phyloP scores from a whole-genome alignment of 2,329 filamentous ascomycete species.

The Colletotrichum tamarilloi region DNA sequence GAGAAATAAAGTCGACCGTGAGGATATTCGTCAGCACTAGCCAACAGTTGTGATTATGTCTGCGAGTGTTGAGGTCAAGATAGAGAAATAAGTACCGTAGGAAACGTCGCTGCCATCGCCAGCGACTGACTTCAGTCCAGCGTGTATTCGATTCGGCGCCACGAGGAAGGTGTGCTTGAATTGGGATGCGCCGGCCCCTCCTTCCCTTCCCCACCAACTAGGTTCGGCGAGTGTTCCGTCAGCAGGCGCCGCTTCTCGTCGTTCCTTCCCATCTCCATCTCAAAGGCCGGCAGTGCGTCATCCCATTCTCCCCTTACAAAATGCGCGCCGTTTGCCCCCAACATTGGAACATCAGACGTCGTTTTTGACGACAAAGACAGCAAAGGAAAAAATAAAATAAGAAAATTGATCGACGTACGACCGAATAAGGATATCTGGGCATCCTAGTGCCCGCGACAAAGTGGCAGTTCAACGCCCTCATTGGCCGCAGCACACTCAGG shows the following conservation, averaged over 20 bases:
- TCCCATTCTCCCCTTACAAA: conserved; percentile 1
- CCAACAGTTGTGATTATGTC: not conserved
- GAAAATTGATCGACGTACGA: not conserved
- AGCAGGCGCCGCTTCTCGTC: conserved; percentile 4
- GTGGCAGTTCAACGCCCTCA: conserved; percentile 5
- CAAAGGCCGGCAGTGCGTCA: not conserved
- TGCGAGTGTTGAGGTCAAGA: not conserved
- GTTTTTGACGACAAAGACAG: not conserved
- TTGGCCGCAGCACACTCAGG: conserved; percentile 22
- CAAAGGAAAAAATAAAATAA: not conserved
- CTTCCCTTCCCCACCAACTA: conserved; percentile 1
- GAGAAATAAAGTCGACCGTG: not conserved
- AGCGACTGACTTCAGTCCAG: not conserved
- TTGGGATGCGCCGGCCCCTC: not conserved
- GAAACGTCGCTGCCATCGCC: not conserved
- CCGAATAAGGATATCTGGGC: conserved; percentile 27
- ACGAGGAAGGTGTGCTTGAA: not conserved
- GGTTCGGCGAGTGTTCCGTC: conserved; percentile 8
- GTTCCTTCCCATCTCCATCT: not conserved
- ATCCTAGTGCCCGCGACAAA: conserved; percentile 27
- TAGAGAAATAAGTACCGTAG: not conserved
- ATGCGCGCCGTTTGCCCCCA: not conserved
- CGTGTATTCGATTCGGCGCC: not conserved
- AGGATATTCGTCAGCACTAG: conserved; percentile 25
- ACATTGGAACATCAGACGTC: not conserved